These are phyloP conservation scores for Globisporangium middletonii DNA, from an alignment of 352 stramenopile species.

Conservation along the genomic window DNA sequence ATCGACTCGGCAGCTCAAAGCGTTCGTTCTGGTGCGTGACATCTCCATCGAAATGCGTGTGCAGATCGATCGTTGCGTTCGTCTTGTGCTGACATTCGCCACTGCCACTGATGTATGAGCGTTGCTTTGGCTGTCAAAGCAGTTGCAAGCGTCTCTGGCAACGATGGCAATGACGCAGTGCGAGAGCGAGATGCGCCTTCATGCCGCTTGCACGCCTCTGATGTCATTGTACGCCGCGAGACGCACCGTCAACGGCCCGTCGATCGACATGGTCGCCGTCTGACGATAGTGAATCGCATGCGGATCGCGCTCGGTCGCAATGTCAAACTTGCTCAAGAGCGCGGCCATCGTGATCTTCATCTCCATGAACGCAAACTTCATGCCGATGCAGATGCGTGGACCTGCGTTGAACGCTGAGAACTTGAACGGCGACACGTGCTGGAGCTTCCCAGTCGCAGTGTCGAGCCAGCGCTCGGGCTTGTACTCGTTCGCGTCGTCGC, in stretches of 20 bases:
- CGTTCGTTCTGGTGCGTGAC: too few species aligned
- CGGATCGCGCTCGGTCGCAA: slow-evolving; percentile 18
- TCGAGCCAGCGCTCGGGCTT: slow-evolving; percentile 49
- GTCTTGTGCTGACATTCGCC: too few species aligned
- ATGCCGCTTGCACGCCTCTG: neutral
- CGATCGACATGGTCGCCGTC: slow-evolving; percentile 21
- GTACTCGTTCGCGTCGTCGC: slow-evolving; percentile 32
- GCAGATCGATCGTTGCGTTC: too few species aligned
- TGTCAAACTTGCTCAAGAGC: slow-evolving; percentile 28
- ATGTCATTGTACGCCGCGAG: neutral
- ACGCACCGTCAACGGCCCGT: slow-evolving; percentile 16
- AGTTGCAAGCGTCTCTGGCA: too few species aligned
- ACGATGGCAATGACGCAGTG: too few species aligned
- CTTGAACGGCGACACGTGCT: slow-evolving; percentile 28
- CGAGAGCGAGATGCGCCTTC: too few species aligned
- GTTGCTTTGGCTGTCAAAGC: too few species aligned
- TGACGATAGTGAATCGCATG: slow-evolving; percentile 19
- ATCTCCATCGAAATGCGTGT: too few species aligned
- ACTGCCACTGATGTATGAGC: too few species aligned
- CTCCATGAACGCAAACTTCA: slow-evolving; percentile 10
- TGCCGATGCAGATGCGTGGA: slow-evolving; percentile 36
- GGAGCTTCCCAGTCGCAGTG: slow-evolving; percentile 17
- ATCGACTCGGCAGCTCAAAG: too few species aligned
- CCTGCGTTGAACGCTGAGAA: slow-evolving; percentile 42
- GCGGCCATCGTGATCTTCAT: slow-evolving; percentile 30